Evolutionary conservation across 2,329 filamentous ascomycete species (phyloP).

Genomic region (Cladophialophora psammophila): DNA sequence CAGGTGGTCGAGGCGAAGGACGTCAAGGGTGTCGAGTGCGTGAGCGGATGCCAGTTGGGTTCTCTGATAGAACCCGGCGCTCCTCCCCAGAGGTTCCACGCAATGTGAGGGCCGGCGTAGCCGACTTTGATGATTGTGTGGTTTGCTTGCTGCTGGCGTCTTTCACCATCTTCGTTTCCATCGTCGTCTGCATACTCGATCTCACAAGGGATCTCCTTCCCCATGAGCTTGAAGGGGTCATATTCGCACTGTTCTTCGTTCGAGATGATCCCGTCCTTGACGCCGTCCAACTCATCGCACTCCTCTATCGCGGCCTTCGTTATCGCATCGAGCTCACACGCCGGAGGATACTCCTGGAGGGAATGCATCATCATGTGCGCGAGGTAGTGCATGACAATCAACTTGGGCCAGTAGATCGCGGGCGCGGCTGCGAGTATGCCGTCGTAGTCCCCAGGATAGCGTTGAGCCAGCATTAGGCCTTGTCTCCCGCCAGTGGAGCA

Average conservation of each 20-base stretch:
- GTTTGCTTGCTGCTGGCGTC: not conserved
- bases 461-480: slow-evolving; percentile 57
- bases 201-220: slow-evolving; percentile 23
- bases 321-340: slow-evolving; percentile 49
- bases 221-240: slow-evolving; percentile 27
- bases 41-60: slow-evolving; percentile 47
- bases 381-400: slow-evolving; percentile 43
- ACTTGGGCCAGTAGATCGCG: slow-evolving; percentile 39
- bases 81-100: slow-evolving; percentile 46
- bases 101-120: slow-evolving; percentile 43
- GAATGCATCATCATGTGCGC: slow-evolving; percentile 40
- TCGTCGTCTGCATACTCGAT: slow-evolving; percentile 21
- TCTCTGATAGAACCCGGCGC: slow-evolving; percentile 34
- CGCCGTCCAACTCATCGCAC: slow-evolving; percentile 42
- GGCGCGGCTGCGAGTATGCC: slow-evolving; percentile 42
- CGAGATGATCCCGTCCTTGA: slow-evolving; percentile 41
- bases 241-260: slow-evolving; percentile 29
- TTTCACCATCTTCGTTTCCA: not conserved
- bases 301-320: slow-evolving; percentile 45
- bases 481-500: slow-evolving; percentile 68
- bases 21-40: slow-evolving; percentile 41
- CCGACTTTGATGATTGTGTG: slow-evolving; percentile 26
- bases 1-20: slow-evolving; percentile 44
- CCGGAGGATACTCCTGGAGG: slow-evolving; percentile 39
- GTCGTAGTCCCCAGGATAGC: slow-evolving; percentile 40